Conservation (phyloP, 768 basidiomycete genomes). For the Lentinula raphanica region DNA sequence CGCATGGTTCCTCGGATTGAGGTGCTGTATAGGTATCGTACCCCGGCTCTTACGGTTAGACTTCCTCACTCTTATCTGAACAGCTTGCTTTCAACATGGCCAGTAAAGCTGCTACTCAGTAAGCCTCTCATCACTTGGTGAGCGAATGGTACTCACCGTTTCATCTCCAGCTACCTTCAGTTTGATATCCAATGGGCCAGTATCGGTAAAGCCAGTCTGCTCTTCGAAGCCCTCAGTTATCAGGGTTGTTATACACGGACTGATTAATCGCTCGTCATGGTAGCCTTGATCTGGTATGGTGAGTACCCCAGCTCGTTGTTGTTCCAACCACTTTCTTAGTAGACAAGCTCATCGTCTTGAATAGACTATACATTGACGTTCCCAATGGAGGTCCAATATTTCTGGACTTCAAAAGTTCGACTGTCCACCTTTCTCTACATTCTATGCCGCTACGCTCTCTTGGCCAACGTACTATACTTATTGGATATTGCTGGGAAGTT, state of each 20-base stretch:
- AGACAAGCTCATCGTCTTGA: neutral
- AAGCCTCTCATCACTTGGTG: too few relatives aligned
- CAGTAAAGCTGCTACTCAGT: neutral
- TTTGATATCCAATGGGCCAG: constrained; percentile 7
- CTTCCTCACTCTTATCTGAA: too few relatives aligned
- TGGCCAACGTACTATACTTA: constrained; percentile 27
- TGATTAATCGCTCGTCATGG: neutral
- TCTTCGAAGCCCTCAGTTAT: neutral
- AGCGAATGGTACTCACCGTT: too few relatives aligned
- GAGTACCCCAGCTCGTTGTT: neutral
- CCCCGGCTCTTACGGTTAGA: too few relatives aligned
- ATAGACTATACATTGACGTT: constrained; percentile 26
- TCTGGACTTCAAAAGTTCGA: constrained; percentile 23
- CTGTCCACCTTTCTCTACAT: constrained; percentile 28
- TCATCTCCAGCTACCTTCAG: neutral
- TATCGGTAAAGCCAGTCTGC: neutral
- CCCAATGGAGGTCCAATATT: constrained; percentile 24
- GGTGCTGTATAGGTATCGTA: too few relatives aligned
- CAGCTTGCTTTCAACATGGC: too few relatives aligned
- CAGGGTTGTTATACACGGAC: neutral
- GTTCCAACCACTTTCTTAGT: neutral
- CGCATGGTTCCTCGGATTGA: neutral
- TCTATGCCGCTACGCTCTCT: constrained; percentile 28
- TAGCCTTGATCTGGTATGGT: constrained; percentile 26
- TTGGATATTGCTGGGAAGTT: constrained; percentile 21